Conservation (phyloP, 2,329 filamentous ascomycete species). For the Neofusicoccum sp. region DNA sequence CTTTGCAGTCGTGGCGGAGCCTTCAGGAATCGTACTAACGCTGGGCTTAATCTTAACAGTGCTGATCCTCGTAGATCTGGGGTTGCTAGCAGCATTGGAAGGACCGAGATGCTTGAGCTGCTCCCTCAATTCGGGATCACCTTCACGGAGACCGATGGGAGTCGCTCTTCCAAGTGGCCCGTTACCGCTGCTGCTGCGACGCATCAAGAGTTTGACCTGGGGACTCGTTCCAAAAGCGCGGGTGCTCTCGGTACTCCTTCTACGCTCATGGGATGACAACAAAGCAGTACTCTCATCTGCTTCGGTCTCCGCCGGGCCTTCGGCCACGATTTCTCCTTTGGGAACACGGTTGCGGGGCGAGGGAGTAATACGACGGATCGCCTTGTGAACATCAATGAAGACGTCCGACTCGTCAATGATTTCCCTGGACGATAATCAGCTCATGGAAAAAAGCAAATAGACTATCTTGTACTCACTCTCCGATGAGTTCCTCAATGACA, state of each 20-base stretch:
- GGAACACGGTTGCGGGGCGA: conserved; percentile 75
- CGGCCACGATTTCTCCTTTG: conserved; percentile 54
- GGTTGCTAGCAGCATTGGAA: conserved; percentile 60
- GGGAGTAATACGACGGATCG: conserved; percentile 82
- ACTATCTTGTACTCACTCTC: conserved; percentile 66
- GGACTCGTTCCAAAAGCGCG: conserved; percentile 30
- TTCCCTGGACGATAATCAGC: conserved; percentile 59
- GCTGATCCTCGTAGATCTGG: conserved; percentile 60
- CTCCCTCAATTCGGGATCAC: conserved; percentile 56
- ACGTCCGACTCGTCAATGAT: conserved; percentile 99
- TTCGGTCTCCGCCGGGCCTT: conserved; percentile 31
- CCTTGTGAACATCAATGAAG: conserved; percentile 97
- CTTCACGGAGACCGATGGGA: conserved; percentile 46
- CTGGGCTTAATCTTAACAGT: conserved; percentile 66
- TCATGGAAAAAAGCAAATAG: background rate
- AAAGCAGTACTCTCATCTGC: conserved; percentile 22
- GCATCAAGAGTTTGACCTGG: conserved; percentile 43
- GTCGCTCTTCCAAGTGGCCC: conserved; percentile 26
- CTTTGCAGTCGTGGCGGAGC: conserved; percentile 35
- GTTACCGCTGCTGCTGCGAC: conserved; percentile 45
- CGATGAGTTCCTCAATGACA: conserved; percentile 97
- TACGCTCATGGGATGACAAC: conserved; percentile 13
- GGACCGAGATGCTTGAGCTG: conserved; percentile 64
- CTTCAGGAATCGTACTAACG: conserved; percentile 42
- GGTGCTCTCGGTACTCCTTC: conserved; percentile 14